phyloP scores from a whole-genome alignment of 805 yeast species.

The Suhomyces faveliae region DNA sequence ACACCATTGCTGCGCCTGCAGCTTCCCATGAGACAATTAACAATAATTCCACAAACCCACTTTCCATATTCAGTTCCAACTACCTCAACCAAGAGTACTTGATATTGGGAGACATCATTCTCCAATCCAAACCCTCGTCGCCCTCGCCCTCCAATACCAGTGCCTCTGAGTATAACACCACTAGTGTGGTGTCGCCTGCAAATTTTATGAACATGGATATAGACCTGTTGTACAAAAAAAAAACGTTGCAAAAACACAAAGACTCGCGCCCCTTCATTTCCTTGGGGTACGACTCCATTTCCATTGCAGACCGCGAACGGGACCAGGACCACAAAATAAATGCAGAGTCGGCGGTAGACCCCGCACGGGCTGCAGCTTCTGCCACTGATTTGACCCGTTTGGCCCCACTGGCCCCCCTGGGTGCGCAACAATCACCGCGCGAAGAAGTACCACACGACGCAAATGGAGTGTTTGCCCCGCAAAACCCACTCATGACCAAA shows the following conservation, averaged over 20 bases:
- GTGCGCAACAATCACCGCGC: too few relatives aligned
- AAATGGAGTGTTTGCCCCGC: neutral
- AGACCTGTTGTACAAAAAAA: neutral
- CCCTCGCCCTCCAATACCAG: constrained; percentile 38
- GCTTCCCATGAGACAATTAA: neutral
- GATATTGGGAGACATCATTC: constrained; percentile 48
- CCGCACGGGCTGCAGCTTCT: neutral
- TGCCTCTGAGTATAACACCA: constrained; percentile 12
- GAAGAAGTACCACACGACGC: neutral
- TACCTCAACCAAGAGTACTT: constrained; percentile 52
- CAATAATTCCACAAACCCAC: constrained; percentile 12
- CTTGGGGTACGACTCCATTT: constrained; percentile 23
- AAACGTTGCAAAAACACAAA: constrained; percentile 11
- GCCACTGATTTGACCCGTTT: neutral
- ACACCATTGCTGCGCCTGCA: constrained; percentile 14
- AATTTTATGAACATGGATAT: constrained; percentile 1
- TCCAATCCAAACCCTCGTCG: constrained; percentile 39
- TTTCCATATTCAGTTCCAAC: constrained; percentile 36
- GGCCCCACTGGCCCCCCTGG: neutral
- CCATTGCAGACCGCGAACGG: neutral
- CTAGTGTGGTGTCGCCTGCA: neutral
- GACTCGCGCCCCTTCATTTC: constrained; percentile 44
- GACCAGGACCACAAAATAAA: too few relatives aligned
- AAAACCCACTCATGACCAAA: constrained; percentile 6
- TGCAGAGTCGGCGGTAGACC: neutral